These are phyloP conservation scores for Saksenaea oblongispora DNA, from an alignment of 371 early-diverging fungal genomes.

Conservation along the genomic window DNA sequence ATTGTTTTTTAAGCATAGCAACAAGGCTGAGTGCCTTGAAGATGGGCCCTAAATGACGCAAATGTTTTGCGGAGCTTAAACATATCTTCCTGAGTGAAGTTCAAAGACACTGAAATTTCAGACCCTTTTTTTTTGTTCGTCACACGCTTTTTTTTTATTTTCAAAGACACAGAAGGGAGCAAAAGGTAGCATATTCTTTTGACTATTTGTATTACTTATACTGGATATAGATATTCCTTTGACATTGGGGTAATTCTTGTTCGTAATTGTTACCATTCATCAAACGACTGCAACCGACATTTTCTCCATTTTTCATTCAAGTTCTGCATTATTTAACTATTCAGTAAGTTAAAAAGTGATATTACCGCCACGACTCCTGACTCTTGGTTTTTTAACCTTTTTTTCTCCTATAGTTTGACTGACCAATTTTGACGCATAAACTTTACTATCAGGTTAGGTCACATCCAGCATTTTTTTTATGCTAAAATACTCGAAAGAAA, in stretches of 20 bases:
- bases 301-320: neutral
- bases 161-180: neutral
- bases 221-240: neutral
- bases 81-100: neutral
- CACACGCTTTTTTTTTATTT: neutral
- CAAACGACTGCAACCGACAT: neutral
- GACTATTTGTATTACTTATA: neutral
- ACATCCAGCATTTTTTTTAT: neutral
- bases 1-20: too few relatives aligned
- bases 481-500: neutral
- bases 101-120: neutral
- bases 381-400: neutral
- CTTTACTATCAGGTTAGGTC: neutral
- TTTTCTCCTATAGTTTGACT: neutral
- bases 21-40: too few relatives aligned
- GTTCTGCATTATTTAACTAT: neutral
- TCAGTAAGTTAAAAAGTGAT: neutral
- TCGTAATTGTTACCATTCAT: neutral
- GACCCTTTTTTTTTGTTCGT: conserved; percentile 1
- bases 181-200: neutral
- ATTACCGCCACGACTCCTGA: neutral
- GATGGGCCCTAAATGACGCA: too few relatives aligned
- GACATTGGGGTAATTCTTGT: neutral
- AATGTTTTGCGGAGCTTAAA: neutral
- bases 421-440: neutral